These are phyloP conservation scores for Streptanthus diversifolius DNA, from an alignment of 345 rosid genomes.

Conservation along the genomic window DNA sequence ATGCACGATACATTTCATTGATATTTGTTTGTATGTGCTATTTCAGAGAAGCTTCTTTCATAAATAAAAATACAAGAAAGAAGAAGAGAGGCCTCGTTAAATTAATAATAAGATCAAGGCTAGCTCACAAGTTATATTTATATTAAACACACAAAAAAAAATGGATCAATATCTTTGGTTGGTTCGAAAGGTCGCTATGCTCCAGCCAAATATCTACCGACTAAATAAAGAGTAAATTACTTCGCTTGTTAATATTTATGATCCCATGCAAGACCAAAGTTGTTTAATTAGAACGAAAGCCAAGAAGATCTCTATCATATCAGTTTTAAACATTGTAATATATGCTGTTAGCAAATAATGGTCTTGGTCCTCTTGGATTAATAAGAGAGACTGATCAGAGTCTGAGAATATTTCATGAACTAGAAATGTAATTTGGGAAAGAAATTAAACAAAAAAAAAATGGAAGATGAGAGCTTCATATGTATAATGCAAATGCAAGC, in stretches of 20 bases:
- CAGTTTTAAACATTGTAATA: no score
- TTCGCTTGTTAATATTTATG: not conserved
- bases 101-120: not conserved
- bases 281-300: not conserved
- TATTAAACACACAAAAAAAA: no score
- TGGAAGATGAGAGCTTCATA: no score
- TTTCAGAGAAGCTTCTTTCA: slow-evolving; percentile 7
- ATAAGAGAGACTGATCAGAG: no score
- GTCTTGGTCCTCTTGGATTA: no score
- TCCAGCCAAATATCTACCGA: slow-evolving; percentile 5
- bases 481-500: no score
- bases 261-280: not conserved
- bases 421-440: no score
- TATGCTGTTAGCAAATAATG: no score
- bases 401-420: no score
- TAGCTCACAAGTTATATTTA: not conserved
- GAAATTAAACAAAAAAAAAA: no score
- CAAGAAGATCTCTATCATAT: no score
- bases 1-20: not conserved
- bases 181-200: slow-evolving; percentile 17
- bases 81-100: not conserved
- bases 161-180: not conserved
- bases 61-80: not conserved
- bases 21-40: not conserved
- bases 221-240: not conserved